Percentiles rank a stretch among this genome's conserved stretches.
phyloP scores from a whole-genome alignment of 345 rosid genomes.

The Ailanthus altissimus region DNA sequence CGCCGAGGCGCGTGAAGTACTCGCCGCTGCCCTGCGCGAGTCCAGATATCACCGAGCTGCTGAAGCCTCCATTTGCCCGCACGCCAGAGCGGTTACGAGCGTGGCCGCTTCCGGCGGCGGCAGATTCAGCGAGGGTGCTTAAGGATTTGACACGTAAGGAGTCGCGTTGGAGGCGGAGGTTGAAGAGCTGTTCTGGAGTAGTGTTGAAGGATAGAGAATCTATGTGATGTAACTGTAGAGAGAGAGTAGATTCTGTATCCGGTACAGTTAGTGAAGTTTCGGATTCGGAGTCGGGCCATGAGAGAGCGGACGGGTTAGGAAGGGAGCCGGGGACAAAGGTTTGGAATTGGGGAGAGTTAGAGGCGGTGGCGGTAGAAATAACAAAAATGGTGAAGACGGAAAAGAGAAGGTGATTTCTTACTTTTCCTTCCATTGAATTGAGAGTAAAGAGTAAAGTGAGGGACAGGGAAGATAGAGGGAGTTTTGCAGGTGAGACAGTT shows the following conservation, averaged over 20 bases:
- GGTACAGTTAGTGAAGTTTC: constrained; percentile 3
- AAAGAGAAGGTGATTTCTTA: constrained; percentile 32
- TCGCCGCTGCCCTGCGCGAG: constrained; percentile 96
- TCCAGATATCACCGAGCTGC: constrained; percentile 82
- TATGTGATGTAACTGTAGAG: constrained; percentile 66
- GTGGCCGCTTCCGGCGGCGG: constrained; percentile 23
- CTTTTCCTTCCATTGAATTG: constrained; percentile 44
- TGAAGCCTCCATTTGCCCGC: constrained; percentile 43
- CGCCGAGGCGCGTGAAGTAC: constrained; percentile 93
- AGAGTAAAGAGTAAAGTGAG: not conserved
- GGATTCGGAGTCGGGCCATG: constrained; percentile 44
- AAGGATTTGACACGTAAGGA: constrained; percentile 55
- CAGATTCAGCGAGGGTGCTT: constrained; percentile 37
- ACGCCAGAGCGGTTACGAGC: constrained; percentile 35
- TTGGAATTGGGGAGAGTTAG: constrained; percentile 39
- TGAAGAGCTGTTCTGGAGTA: constrained; percentile 66
- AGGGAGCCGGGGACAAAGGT: constrained; percentile 49
- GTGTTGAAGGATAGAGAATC: constrained; percentile 60
- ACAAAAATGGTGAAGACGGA: constrained; percentile 31
- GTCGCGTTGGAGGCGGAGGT: constrained; percentile 71
- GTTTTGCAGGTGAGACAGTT: constrained; percentile 15
- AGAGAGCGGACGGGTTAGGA: constrained; percentile 41
- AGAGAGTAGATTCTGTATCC: constrained; percentile 28
- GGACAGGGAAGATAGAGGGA: not conserved
- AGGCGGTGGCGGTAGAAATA: constrained; percentile 23